phyloP scores from a whole-genome alignment of 352 stramenopile genomes.

The Pythium rishiriense region DNA sequence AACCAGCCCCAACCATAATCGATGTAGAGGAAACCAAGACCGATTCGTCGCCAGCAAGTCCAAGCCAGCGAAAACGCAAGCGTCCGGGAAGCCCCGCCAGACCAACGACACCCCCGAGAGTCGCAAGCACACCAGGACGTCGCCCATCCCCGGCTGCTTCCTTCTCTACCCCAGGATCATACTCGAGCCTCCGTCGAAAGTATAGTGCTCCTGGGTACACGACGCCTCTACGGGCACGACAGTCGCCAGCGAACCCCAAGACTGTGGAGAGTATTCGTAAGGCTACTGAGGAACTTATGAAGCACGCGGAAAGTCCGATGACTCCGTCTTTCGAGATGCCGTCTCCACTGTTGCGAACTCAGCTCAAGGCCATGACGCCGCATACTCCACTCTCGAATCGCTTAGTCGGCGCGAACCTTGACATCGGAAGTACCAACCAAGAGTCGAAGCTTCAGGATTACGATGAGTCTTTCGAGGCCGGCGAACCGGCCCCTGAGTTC shows the following conservation, averaged over 20 bases:
- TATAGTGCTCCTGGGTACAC: constrained; percentile 60
- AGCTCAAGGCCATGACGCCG: constrained; percentile 82
- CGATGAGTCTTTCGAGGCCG: constrained; percentile 66
- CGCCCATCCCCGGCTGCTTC: constrained; percentile 17
- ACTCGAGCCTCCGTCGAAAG: constrained; percentile 62
- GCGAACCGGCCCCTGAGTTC: constrained; percentile 69
- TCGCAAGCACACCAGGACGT: constrained; percentile 8
- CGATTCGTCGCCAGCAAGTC: constrained; percentile 25
- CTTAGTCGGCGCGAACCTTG: constrained; percentile 71
- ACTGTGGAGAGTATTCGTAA: constrained; percentile 37
- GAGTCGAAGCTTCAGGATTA: constrained; percentile 66
- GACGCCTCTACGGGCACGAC: constrained; percentile 39
- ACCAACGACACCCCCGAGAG: background rate
- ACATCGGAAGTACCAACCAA: constrained; percentile 70
- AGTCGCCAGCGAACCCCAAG: constrained; percentile 30
- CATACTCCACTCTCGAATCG: constrained; percentile 85
- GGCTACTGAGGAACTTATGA: constrained; percentile 33
- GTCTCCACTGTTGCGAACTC: constrained; percentile 77
- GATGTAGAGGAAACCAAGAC: constrained; percentile 24
- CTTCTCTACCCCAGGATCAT: constrained; percentile 29
- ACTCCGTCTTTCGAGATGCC: constrained; percentile 67
- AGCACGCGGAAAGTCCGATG: constrained; percentile 52
- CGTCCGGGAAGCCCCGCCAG: constrained; percentile 28
- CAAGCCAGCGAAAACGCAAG: constrained; percentile 50
- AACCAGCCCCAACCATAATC: background rate